These are phyloP conservation scores for Alternaria arborescens DNA, from an alignment of 2,329 filamentous ascomycete species.

Conservation along the genomic window DNA sequence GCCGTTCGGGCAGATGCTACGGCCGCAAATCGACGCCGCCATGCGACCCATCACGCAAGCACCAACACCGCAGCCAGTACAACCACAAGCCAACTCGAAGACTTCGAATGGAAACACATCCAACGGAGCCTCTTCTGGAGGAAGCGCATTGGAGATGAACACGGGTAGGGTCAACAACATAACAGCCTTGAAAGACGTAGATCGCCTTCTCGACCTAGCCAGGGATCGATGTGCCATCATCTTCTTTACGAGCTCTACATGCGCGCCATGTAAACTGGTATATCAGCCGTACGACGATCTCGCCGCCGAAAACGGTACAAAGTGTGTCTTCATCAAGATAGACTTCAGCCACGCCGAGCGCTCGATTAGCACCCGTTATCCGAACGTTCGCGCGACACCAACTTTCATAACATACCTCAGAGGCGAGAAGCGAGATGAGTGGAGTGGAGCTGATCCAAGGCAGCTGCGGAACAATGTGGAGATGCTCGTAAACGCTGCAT, in stretches of 20 bases:
- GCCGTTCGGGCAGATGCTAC: conserved; percentile 86
- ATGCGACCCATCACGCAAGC: conserved; percentile 71
- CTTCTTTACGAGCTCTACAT: conserved; percentile 92
- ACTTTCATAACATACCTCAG: conserved; percentile 87
- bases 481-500: conserved; percentile 77
- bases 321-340: conserved; percentile 80
- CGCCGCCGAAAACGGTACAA: conserved; percentile 74
- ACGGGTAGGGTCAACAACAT: conserved; percentile 68
- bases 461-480: conserved; percentile 75
- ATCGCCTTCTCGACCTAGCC: conserved; percentile 67
- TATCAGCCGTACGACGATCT: conserved; percentile 85
- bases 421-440: conserved; percentile 78
- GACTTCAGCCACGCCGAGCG: conserved; percentile 74
- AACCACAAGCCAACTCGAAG: conserved; percentile 22
- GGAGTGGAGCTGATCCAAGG: conserved; percentile 77
- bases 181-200: conserved; percentile 66
- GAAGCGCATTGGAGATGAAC: conserved; percentile 27
- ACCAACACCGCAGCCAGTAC: conserved; percentile 52
- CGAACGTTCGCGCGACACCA: conserved; percentile 76
- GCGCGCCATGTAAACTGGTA: conserved; percentile 81
- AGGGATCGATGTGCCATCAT: conserved; percentile 76
- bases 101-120: conserved; percentile 11
- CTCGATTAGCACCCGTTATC: conserved; percentile 69
- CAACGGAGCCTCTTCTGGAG: conserved; percentile 20
- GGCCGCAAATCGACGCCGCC: conserved; percentile 74